Base-by-base conservation (phyloP, 2,329 filamentous ascomycete species). In the Sarocladium brachiariae region DNA sequence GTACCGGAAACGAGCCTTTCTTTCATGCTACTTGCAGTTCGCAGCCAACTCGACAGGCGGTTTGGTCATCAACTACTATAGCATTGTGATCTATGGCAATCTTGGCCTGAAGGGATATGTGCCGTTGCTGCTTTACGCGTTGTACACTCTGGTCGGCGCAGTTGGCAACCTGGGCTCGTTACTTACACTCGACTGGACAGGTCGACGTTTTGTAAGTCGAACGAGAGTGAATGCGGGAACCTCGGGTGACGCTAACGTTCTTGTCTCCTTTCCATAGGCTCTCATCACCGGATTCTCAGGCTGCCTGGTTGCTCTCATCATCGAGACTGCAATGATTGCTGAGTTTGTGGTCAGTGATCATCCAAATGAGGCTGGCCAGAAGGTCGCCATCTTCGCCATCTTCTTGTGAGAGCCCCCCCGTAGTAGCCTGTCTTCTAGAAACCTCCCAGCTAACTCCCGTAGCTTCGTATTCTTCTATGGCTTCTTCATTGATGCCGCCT, bases 61-160 rank as follows among this genome's bases (percentile, higher is more conserved):
- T 11, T n/a, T 43, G 39, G 39, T 43, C 39, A 43, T 43, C 71
- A 76, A 76, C 55, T 70, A 69, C 52, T 69, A 69, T 8, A 55
- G 63, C 0, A 65, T 69, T 4, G 61, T 69, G 4, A 56, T 71
- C 0, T 71, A 70, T 53, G 67, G 62, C 4, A 68, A 65, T 34
- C 54, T 71, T 0, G 68, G 69, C 0, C 62, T 68, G 38, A 69
- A 64, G 0, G 66, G 66, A 1, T 65, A 61, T 9, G 70, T 70
- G 65, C 68, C 69, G 0, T 58, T 71, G 9, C 57, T 71, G 0
- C 56, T 71, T 0, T 69, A 65, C 0, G 68, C 69, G 0, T 23
- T 71, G 0, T 71, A 43, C 39, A 43, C 39, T n/a, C 19, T 43
- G 10, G 39, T 43, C 13, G 39, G 39, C 39, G 39, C 39, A 16